Conservation (phyloP, 306 rosid genomes). For the Quercus cerris region DNA sequence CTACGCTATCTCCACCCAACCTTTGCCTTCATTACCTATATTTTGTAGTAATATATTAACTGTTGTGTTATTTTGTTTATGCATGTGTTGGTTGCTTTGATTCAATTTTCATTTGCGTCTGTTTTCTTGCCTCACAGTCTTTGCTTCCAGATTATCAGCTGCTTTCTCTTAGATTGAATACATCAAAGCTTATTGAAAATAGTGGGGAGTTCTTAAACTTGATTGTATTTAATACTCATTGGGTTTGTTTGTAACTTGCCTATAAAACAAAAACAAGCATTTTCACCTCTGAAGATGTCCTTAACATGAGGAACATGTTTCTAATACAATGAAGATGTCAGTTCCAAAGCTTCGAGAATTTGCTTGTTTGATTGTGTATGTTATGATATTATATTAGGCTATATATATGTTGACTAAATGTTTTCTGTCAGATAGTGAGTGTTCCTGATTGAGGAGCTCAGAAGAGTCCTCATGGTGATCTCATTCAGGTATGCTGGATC, state of each 20-base stretch:
- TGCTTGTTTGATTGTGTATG: background rate
- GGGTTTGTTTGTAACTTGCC: too few species aligned
- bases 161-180: slow-evolving; percentile 65
- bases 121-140: slow-evolving; percentile 67
- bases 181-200: too few species aligned
- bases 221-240: too few species aligned
- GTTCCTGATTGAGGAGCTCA: background rate
- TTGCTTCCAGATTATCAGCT: slow-evolving; percentile 99
- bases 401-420: background rate
- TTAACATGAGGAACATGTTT: background rate
- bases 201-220: too few species aligned
- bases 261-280: too few species aligned
- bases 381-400: background rate
- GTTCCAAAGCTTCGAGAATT: background rate
- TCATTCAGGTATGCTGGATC: too few species aligned
- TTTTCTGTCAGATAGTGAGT: slow-evolving; percentile 46
- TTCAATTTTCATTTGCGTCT: slow-evolving; percentile 47
- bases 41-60: slow-evolving; percentile 8
- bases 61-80: slow-evolving; percentile 5
- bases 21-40: background rate
- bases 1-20: background rate
- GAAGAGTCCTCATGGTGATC: too few species aligned
- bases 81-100: slow-evolving; percentile 21
- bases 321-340: background rate
- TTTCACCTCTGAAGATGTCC: background rate